Percentiles rank a stretch among this genome's conserved stretches.
phyloP scores from a whole-genome alignment of 2,329 filamentous ascomycete genomes.

The Triangularia setosa region DNA sequence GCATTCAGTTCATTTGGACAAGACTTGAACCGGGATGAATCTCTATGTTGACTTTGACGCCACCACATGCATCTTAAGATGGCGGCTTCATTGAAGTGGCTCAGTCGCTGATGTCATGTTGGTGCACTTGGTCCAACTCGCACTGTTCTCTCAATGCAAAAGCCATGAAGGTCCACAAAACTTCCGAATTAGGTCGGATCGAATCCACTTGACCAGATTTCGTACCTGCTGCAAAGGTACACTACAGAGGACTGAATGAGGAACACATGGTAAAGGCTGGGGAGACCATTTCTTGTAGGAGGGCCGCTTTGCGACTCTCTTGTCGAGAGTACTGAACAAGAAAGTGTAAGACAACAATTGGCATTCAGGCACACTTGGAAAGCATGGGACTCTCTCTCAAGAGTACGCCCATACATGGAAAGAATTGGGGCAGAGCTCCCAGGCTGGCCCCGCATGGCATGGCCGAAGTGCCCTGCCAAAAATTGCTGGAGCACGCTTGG shows the following conservation, averaged over 20 bases:
- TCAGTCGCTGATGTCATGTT: background rate
- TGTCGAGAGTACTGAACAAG: background rate
- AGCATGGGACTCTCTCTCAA: background rate
- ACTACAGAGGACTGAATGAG: background rate
- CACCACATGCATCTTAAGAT: background rate
- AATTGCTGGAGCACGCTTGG: conserved; percentile 24
- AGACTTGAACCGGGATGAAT: no score
- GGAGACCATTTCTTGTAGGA: background rate
- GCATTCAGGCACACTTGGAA: background rate
- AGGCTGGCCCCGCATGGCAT: background rate
- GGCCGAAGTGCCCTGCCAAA: conserved; percentile 21
- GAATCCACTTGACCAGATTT: background rate
- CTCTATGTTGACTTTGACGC: background rate
- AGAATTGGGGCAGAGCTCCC: background rate
- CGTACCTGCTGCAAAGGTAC: background rate
- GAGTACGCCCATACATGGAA: background rate
- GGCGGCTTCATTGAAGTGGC: background rate
- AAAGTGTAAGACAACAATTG: background rate
- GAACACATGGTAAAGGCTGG: background rate
- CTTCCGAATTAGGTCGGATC: conserved; percentile 7
- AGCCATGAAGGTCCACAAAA: conserved; percentile 2
- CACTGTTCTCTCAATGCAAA: background rate
- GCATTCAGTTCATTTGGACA: no score
- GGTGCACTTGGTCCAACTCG: background rate
- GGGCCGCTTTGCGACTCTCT: background rate